Conservation (phyloP, 176 grass and related monocot genomes). For the Lolium rigidum region DNA sequence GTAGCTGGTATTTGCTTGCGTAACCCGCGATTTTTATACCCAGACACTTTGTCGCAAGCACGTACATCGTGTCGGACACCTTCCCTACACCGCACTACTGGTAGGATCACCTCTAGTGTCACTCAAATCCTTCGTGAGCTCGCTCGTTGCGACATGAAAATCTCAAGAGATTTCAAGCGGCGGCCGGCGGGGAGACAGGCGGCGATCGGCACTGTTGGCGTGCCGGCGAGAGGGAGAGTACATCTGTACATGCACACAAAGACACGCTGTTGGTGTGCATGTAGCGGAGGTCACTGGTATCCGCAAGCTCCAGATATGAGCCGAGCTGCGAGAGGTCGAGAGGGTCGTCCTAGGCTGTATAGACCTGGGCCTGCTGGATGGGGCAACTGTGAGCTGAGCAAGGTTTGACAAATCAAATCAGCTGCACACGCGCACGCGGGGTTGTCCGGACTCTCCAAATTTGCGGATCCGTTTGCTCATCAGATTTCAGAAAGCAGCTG, state of each 20-base stretch:
- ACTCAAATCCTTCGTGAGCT: too few relatives aligned
- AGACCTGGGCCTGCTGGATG: too few relatives aligned
- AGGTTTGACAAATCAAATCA: conserved; percentile 20
- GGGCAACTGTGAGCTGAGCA: background rate
- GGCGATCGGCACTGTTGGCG: background rate
- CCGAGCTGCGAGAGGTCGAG: background rate
- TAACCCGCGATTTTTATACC: background rate
- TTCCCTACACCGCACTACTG: background rate
- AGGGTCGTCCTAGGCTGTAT: too few relatives aligned
- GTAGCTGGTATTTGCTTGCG: background rate
- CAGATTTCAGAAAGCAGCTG: too few relatives aligned
- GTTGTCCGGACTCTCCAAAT: background rate
- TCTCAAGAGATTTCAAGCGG: background rate
- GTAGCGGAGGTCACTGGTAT: background rate
- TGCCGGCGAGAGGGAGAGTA: background rate
- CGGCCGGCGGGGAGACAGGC: background rate
- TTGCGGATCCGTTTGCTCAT: too few relatives aligned
- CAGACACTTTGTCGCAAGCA: background rate
- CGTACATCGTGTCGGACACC: background rate
- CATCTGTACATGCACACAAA: background rate
- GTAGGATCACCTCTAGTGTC: background rate
- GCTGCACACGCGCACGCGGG: background rate
- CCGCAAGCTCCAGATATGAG: background rate
- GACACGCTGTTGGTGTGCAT: background rate
- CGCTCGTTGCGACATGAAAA: background rate